Evolutionary conservation across 306 rosid genomes (phyloP).

Genomic region (Cercis canadensis): DNA sequence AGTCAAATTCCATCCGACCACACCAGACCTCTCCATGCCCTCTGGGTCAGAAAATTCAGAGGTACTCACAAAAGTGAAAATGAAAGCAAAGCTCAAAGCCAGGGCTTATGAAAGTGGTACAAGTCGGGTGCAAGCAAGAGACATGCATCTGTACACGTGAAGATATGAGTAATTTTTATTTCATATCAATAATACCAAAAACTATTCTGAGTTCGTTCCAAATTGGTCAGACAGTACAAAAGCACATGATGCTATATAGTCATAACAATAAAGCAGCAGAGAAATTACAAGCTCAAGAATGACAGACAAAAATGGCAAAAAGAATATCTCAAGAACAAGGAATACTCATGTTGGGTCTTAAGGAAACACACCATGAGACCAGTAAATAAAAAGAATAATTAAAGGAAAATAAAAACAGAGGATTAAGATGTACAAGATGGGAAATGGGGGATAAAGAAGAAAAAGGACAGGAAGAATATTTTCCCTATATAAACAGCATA

Average conservation of each 20-base stretch:
- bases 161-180: not conserved
- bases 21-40: too few species aligned
- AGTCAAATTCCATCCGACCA: too few species aligned
- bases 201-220: not conserved
- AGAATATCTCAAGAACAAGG: not conserved
- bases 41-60: too few species aligned
- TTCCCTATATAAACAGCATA: not conserved
- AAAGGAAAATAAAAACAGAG: not conserved
- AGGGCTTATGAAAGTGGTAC: too few species aligned
- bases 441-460: conserved; percentile 14
- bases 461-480: conserved; percentile 5
- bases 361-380: not conserved
- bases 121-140: too few species aligned
- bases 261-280: conserved; percentile 3
- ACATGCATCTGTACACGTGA: too few species aligned
- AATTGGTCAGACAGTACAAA: not conserved
- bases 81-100: too few species aligned
- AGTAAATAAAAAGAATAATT: not conserved
- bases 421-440: not conserved
- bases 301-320: not conserved
- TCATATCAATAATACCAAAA: not conserved
- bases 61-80: too few species aligned
- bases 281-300: not conserved
- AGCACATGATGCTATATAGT: not conserved
- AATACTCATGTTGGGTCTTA: not conserved